Base-by-base conservation (phyloP, 2,329 filamentous ascomycete genomes). In the Pezicula rhizophila region DNA sequence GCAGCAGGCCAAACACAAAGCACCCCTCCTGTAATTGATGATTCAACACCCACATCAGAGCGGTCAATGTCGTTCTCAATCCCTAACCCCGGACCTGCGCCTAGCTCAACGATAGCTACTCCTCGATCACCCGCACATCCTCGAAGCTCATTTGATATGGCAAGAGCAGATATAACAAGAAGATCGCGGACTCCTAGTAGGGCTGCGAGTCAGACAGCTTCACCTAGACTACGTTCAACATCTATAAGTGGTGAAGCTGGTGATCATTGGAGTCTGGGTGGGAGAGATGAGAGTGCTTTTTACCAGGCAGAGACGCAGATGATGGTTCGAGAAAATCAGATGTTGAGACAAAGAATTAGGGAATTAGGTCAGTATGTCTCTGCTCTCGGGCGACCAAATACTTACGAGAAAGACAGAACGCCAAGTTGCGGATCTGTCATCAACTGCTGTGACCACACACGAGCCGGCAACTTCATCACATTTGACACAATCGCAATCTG, bases 271-370 rank as follows among this genome's bases (percentile, higher is more conserved):
- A 67, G 77, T 42, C 72, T 85, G 1, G 78, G 77, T n/a, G 78
- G 78, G 7, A 74, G 86, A 15, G 87, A 90, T 59, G 87, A 91
- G 64, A 83, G 78, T 54, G 83, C 84, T 1, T 90, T 89, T 64
- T 91, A 91, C 60, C 86, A 90, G 64, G 87, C 87, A 4, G 87
- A 92, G 68, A 89, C 86, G 1, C 85, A 89, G 67, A 89, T 81
- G 69, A 68, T 92, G 59, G 78, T 82, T 18, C 75, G 87, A 23
- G 87, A 91, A 70, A 92, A 91, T 57, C 87, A 91, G 67, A 90
- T 92, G 87, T 70, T 92, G 45, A 82, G 84, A 52, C 77, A 84
- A 63, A 76, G 87, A 43, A 87, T 90, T 51, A 76, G 84, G 33
- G 86, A 90, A 60, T 69, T 90, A 12, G 85, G 85, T 86, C 69